Conservation (phyloP, 1,284 basidiomycete species). For the Naganishia albida region DNA sequence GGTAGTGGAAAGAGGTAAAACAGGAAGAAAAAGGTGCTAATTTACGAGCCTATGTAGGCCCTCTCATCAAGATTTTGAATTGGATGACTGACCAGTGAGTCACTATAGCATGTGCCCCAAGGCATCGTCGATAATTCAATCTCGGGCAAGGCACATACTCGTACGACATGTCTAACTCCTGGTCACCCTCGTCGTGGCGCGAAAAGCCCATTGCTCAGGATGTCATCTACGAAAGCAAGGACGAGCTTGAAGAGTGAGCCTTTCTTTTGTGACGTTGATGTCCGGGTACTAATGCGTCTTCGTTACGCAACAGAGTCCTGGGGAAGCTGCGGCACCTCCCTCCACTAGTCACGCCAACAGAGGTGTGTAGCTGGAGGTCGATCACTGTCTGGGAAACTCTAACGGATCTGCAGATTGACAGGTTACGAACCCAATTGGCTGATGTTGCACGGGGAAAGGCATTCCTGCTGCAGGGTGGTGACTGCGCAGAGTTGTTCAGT, state of each 20-base stretch:
- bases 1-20: background rate
- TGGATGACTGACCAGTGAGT: too few species aligned
- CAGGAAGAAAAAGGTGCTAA: background rate
- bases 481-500: conserved; percentile 93
- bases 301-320: conserved; percentile 63
- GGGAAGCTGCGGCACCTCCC: conserved; percentile 72
- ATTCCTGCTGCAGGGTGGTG: conserved; percentile 93
- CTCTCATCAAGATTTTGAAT: too few species aligned
- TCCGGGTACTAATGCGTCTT: background rate
- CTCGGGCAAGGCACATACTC: background rate
- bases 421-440: conserved; percentile 74
- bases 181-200: conserved; percentile 65
- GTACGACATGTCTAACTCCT: conserved; percentile 38
- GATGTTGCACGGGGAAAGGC: conserved; percentile 83
- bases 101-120: background rate
- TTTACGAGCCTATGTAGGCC: too few species aligned
- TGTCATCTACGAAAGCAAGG: conserved; percentile 53
- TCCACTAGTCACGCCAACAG: conserved; percentile 82
- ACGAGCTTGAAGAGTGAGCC: conserved; percentile 44
- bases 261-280: background rate
- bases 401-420: conserved; percentile 67
- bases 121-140: background rate
- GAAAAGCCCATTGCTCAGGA: conserved; percentile 63
- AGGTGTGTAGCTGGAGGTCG: conserved; percentile 60
- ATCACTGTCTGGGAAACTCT: background rate